Evolutionary conservation across 495 filamentous ascomycete genomes (phyloP), one percentile per base, ranked within the genome.

Genomic region (Pyronema omphalodes): DNA sequence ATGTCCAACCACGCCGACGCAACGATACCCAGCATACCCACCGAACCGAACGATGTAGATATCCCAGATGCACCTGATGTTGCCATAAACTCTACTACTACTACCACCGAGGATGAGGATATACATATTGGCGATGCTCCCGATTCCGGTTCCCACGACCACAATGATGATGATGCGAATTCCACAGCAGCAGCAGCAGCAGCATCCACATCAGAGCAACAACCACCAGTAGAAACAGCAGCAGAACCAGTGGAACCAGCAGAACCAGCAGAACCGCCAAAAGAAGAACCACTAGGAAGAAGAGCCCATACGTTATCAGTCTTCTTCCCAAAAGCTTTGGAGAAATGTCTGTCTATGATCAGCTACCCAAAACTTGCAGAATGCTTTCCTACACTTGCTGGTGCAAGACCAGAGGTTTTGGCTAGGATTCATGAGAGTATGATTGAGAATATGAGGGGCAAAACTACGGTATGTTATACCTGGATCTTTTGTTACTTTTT

Each of bases 371-470:
- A 86, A 63, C 94, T 98, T 63, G 74, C 81, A 0, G 71, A 80
- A 17, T 98, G 91, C 66, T 98, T 93, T 67, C 91, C 91, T 0
- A 88, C 85, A 3, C 75, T 86, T 7, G 82, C 87, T 17, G 70
- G 56, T 68, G 81, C 59, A 82, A 81, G 33, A 81, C 84, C 0
- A 80, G 74, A 3, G 23, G 23, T 29, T 29, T 6, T 43, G 1
- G 6, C 17, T 17, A n/a, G 12, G 39, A n/a, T 17, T 17, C 39
- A n/a, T 43, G 39, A 1, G 39, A 43, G 12, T 17, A 12, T 43
- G 17, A 3, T 43, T 1, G 39, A 43, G 17, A 43, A 43, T 17
- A 17, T n/a, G 39, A 12, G 39, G 17, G 12, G 39, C 2, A 12
- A n/a, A 17, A 43, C 39, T 35, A 37, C 54, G 11, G 50, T 15